Conservation (phyloP, 2,329 filamentous ascomycete genomes). For the Fusarium vanettenii region DNA sequence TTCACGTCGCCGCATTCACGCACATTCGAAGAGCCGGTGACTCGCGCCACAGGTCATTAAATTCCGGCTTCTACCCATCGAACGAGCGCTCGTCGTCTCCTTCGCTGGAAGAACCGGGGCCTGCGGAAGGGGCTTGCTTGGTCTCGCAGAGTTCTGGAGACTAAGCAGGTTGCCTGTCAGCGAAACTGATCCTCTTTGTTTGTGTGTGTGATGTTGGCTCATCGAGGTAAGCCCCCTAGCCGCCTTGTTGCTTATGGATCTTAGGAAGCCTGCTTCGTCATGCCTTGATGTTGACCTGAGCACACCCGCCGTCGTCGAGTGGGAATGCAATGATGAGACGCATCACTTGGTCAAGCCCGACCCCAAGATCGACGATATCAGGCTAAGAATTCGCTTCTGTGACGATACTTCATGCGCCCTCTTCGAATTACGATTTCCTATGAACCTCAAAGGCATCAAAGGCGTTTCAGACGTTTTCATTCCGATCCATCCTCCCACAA, state of each 20-base stretch:
- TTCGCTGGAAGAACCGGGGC: slow-evolving; percentile 15
- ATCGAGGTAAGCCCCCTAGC: not conserved
- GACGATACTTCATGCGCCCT: not conserved
- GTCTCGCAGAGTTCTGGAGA: slow-evolving; percentile 13
- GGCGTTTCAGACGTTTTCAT: slow-evolving; percentile 9
- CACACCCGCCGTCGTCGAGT: slow-evolving; percentile 4
- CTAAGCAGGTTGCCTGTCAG: slow-evolving; percentile 3
- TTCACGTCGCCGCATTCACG: not conserved
- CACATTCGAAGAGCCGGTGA: not conserved
- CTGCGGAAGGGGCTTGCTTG: slow-evolving; percentile 8
- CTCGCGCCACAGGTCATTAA: slow-evolving; percentile 4
- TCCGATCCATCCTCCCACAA: not conserved
- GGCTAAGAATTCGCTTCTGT: not conserved
- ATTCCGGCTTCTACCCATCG: slow-evolving; percentile 13
- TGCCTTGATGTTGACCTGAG: slow-evolving; percentile 3
- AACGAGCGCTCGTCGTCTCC: slow-evolving; percentile 2
- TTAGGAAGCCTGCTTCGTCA: not conserved
- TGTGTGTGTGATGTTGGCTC: not conserved
- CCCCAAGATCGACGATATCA: slow-evolving; percentile 7
- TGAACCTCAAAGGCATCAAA: slow-evolving; percentile 12
- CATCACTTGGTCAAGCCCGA: slow-evolving; percentile 10
- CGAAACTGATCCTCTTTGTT: slow-evolving; percentile 8
- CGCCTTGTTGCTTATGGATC: not conserved
- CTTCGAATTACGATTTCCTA: slow-evolving; percentile 14
- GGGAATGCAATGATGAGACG: slow-evolving; percentile 8